Conservation (phyloP, 1,139 yeast genomes). For the Suhomyces coccinellae region DNA sequence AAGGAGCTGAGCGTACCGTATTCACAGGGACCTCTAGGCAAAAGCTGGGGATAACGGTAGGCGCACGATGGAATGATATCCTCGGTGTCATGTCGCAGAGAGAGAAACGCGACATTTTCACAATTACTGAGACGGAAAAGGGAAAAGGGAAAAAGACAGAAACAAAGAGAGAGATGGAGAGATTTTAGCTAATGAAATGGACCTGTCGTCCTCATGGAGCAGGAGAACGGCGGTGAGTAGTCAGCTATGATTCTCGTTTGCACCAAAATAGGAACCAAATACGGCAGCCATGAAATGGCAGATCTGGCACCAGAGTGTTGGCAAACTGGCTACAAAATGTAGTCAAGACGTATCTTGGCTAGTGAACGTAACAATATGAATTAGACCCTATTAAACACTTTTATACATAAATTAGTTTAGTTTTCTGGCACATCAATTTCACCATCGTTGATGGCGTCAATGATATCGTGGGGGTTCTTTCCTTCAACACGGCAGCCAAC, state of each 20-base stretch:
- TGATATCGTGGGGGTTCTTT: conserved; percentile 99
- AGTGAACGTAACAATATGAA: conserved; percentile 22
- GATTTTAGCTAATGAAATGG: conserved; percentile 59
- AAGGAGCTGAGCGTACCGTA: neutral
- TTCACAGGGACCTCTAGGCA: neutral
- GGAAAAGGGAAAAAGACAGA: neutral
- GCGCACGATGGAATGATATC: too few relatives aligned
- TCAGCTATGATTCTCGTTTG: conserved; percentile 78
- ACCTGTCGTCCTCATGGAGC: conserved; percentile 36
- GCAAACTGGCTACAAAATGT: conserved; percentile 15
- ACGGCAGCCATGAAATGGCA: conserved; percentile 32
- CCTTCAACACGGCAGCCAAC: conserved; percentile 99
- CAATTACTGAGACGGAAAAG: neutral
- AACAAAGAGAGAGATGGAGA: neutral
- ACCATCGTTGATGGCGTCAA: conserved; percentile 97
- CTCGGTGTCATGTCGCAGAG: neutral
- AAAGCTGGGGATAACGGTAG: conserved; percentile 1
- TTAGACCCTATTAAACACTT: conserved; percentile 39
- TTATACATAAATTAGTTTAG: conserved; percentile 48
- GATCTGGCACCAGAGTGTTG: conserved; percentile 63
- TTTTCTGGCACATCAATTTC: conserved; percentile 94
- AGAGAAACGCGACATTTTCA: neutral
- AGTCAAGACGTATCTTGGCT: conserved; percentile 6
- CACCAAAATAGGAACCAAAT: conserved; percentile 93
- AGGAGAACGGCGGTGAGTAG: conserved; percentile 66